Conservation (phyloP, 805 yeast genomes). For the Lachancea nothofagi region DNA sequence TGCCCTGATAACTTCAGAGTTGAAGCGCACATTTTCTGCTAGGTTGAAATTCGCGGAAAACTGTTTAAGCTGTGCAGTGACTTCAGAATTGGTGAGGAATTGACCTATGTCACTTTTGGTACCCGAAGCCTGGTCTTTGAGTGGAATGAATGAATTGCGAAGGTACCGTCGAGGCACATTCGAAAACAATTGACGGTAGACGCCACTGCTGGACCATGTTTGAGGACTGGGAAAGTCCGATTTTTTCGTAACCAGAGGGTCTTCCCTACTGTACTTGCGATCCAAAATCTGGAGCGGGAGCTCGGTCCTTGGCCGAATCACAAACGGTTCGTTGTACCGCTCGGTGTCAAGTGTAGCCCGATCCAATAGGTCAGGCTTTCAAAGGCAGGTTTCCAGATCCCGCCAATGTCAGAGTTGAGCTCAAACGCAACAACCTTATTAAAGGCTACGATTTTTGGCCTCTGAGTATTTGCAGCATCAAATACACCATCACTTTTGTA, state of each 20-base stretch:
- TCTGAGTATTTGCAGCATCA: conserved; percentile 9
- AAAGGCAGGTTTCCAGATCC: conserved; percentile 36
- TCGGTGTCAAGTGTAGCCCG: conserved; percentile 30
- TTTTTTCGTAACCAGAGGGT: conserved; percentile 7
- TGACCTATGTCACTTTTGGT: conserved; percentile 9
- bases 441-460: conserved; percentile 27
- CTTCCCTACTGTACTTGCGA: conserved; percentile 9
- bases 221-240: neutral
- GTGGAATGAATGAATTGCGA: conserved; percentile 19
- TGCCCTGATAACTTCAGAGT: conserved; percentile 17
- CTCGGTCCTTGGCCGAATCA: conserved; percentile 21
- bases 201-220: conserved; percentile 17
- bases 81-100: conserved; percentile 13
- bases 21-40: conserved; percentile 9
- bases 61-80: conserved; percentile 13
- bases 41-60: conserved; percentile 11
- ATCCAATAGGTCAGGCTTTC: conserved; percentile 20
- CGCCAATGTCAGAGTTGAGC: conserved; percentile 39
- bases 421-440: conserved; percentile 40
- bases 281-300: conserved; percentile 15
- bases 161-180: conserved; percentile 19
- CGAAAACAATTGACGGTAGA: conserved; percentile 16
- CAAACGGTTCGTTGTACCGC: conserved; percentile 33
- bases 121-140: conserved; percentile 1
- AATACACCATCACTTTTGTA: conserved; percentile 14